Conservation (phyloP, 1,139 yeast species). For the Saccharomyces hybrid region DNA sequence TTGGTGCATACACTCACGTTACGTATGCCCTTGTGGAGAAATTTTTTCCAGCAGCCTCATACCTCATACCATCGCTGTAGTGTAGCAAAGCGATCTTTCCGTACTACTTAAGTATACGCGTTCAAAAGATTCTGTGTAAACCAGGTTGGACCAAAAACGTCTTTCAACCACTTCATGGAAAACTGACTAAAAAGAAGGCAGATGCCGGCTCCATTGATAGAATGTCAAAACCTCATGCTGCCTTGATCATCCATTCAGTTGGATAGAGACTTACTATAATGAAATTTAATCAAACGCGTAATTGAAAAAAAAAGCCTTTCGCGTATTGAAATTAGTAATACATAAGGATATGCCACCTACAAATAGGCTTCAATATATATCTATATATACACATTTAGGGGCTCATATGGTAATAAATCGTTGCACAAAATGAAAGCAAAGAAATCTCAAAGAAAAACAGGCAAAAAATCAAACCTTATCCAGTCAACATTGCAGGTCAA, state of each 20-base stretch:
- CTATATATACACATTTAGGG: not conserved
- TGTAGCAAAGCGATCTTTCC: not conserved
- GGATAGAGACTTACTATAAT: not conserved
- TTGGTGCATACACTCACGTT: not conserved
- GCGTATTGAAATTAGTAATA: not conserved
- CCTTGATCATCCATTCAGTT: not conserved
- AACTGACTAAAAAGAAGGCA: not conserved
- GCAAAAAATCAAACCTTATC: conserved; percentile 9
- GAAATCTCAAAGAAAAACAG: not conserved
- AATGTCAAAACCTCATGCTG: not conserved
- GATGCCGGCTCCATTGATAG: not conserved
- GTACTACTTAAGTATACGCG: not conserved
- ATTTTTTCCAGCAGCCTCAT: not conserved
- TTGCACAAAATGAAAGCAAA: not conserved
- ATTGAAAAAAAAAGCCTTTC: not conserved
- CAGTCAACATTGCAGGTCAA: conserved; percentile 20
- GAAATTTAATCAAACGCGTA: not conserved
- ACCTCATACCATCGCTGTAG: not conserved
- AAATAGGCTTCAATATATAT: not conserved
- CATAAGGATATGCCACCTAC: not conserved
- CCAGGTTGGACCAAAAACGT: not conserved
- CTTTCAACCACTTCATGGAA: not conserved
- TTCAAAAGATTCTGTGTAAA: not conserved
- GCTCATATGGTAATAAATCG: not conserved
- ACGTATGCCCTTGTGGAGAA: not conserved